Evolutionary conservation across 2,329 filamentous ascomycete genomes (phyloP), one percentile per base, ranked within the genome.

Genomic region (Polytolypa hystricis): DNA sequence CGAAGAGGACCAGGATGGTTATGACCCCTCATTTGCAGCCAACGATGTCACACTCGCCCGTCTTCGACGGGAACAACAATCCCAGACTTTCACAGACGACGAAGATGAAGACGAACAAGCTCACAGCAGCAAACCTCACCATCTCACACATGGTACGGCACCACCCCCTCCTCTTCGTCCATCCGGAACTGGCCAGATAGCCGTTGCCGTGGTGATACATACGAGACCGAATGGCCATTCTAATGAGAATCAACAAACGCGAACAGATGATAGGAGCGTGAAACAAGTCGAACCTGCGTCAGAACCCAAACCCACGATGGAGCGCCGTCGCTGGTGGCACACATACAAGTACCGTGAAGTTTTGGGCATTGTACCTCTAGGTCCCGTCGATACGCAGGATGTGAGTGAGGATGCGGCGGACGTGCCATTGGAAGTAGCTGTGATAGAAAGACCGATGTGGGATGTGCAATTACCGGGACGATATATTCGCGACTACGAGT

Each of bases 311-410:
- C 21, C 21, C 21, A n/a, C n/a, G 21, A 25, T 7, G 7, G 21
- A 25, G 7, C 35, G 49, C 31, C 52, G 60, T 35, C 48, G 54
- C 15, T 59, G 60, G 64, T 96, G 86, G 84, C 76, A 79, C 55
- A 93, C 87, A 4, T 86, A 82, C 69, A 93, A 93, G 60, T 98
- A 96, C 61, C 74, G 87, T 40, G 84, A 87, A n/a, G 86, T 98
- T 48, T 67, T 98, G 42, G 91, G 87, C 4, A 70, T 81, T 30
- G 69, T 77, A 14, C 69, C 73, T 12, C 59, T 81, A 20, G 66
- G 30, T 23, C 18, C 23, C n/a, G 23, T 12, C 12, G 27, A 21
- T 16, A 37, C 10, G 21, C 43, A 47, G 27, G 52, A 50, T 18
- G 52, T 44, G 18, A 50, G 45, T 12, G 49, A 49, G 19, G 55